Evolutionary conservation across 768 basidiomycete species (phyloP), one percentile per base, ranked within the genome.

Genomic region (Suillus brevipes): DNA sequence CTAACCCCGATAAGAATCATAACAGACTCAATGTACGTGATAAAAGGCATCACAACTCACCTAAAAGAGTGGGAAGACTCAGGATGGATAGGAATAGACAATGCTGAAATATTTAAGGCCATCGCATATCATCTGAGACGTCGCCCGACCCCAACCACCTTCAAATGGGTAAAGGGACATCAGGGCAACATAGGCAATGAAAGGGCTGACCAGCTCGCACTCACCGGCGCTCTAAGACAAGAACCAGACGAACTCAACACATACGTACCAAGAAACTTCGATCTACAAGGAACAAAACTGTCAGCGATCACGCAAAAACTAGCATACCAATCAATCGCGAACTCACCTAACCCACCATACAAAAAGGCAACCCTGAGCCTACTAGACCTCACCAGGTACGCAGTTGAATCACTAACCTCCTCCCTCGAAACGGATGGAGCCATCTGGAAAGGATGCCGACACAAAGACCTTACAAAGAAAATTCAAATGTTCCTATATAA

Each of bases 21-120:
- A 10, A 65, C 70, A 0, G 9, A 13, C n/a, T 47, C n/a, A 47
- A 47, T 1, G 6, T 47, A n/a, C 1, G n/a, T 23, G 3, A 23
- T 47, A 1, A 23, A 68, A n/a, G 20, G 3, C 20, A 23, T 6
- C 28, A 47, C 47, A 1, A 10, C 47, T 7, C 47, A 74, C 70
- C 42, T 43, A 9, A 43, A 3, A 20, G 12, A 43, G 2, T 43
- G 42, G 42, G 42, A 43, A 12, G 42, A 43, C 7, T 18, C 4
- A 7, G 42, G 42, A 4, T 45, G 20, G 45, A 45, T 45, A 9
- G 45, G 45, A 6, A 6, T 45, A 0, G 9, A 16, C 0, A n/a
- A 45, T 4, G 3, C 8, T 0, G 9, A 3, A 2, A 9, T 45
- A 0, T 45, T 45, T 9, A n/a, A 45, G 4, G 45, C 45, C 8